A percentile compares a stretch with the other conserved stretches of the same genome.
phyloP scores from a whole-genome alignment of 208 protist genomes.

The Sergeia podlipaevii region DNA sequence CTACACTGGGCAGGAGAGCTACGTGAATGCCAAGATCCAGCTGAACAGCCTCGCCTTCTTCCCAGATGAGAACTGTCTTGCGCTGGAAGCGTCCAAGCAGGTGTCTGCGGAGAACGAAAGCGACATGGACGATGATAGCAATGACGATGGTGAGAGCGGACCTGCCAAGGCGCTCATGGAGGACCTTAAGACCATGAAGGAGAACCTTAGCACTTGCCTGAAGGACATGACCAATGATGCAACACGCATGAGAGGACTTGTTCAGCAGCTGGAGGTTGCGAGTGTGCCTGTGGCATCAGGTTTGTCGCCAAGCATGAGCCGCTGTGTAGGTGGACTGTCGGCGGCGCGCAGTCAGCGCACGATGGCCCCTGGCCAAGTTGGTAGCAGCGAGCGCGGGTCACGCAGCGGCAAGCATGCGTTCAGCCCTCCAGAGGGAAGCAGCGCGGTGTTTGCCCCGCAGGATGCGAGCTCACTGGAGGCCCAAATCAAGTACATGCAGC shows the following conservation, averaged over 20 bases:
- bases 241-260: conserved; percentile 30
- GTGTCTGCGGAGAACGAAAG: conserved; percentile 8
- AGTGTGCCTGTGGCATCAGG: conserved; percentile 2
- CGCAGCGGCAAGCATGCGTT: neutral
- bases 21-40: conserved; percentile 59
- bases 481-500: no score
- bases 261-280: conserved; percentile 38
- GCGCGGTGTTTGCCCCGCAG: no score
- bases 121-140: neutral
- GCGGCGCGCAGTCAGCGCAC: neutral
- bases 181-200: conserved; percentile 26
- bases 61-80: conserved; percentile 57
- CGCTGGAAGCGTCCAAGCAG: conserved; percentile 19
- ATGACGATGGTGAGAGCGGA: neutral
- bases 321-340: no score
- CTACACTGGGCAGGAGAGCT: conserved; percentile 85
- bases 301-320: neutral
- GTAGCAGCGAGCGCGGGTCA: neutral
- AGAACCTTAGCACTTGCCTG: conserved; percentile 22
- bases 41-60: conserved; percentile 68
- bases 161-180: conserved; percentile 19
- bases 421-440: neutral
- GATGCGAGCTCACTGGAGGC: no score
- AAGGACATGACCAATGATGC: conserved; percentile 32
- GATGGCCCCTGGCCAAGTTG: neutral